Evolutionary conservation across 345 rosid species (phyloP).

Genomic region (Hypericum perforatum): DNA sequence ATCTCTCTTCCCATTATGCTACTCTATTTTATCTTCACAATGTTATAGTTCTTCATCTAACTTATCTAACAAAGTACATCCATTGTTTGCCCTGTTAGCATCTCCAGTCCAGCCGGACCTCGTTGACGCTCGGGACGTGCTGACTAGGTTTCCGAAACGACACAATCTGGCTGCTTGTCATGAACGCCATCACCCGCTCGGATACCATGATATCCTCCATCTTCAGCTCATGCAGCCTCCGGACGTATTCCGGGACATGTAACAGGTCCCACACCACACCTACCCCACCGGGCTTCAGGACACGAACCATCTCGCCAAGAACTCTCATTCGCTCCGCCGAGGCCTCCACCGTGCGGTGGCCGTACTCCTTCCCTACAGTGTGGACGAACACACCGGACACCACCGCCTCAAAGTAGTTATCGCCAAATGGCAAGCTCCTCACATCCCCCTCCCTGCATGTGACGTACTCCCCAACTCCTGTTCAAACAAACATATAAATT

Average conservation of each 20-base stretch:
- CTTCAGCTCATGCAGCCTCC: conserved; percentile 67
- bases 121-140: conserved; percentile 41
- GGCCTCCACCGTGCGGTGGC: conserved; percentile 76
- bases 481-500: background rate
- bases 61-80: background rate
- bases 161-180: conserved; percentile 86
- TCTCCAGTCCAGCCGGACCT: conserved; percentile 41
- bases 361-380: conserved; percentile 79
- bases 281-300: conserved; percentile 64
- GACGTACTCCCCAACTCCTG: conserved; percentile 91
- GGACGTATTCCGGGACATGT: conserved; percentile 73
- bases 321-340: conserved; percentile 83
- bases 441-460: conserved; percentile 91
- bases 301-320: conserved; percentile 79
- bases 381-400: conserved; percentile 78
- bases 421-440: conserved; percentile 68
- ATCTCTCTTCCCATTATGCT: background rate
- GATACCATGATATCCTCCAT: conserved; percentile 86
- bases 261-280: conserved; percentile 85
- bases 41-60: background rate
- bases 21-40: background rate
- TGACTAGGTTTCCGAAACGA: conserved; percentile 75
- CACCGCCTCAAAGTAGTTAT: conserved; percentile 87
- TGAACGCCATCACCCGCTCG: conserved; percentile 79
- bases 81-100: conserved; percentile 8